Base-by-base conservation (phyloP, 768 basidiomycete species). In the Tremella yokohamensis region DNA sequence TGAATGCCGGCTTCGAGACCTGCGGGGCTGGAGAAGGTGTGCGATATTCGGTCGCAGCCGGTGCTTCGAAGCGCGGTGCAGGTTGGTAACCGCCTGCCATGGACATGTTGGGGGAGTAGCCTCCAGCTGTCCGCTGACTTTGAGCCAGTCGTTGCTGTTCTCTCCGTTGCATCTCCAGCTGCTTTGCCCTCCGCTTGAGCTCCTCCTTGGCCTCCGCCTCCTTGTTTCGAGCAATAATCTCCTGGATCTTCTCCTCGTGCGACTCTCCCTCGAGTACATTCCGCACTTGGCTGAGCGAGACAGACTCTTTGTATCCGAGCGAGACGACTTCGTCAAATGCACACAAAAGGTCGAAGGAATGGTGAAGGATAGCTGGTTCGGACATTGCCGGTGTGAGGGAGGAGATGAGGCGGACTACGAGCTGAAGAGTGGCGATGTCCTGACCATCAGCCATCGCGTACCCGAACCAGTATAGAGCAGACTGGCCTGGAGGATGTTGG, bases 181-280 rank as follows among this genome's bases (percentile, higher is more conserved):
- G 92, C 75, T 96, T 96, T 0, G 96, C 93, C 26, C 94, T 87
- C 40, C 96, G 85, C 76, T 98, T 98, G 73, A 99, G 87, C 72
- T 97, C 94, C 75, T 99, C 96, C 75, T 99, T 99, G 1, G 94
- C 96, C 71, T 99, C 96, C 6, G 91, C 91, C 78, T 99, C 96
- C 78, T 98, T 98, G 81, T 99, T 98, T 87, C 89, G 83, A 11
- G 92, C 88, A 66, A 98, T 99, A 76, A 98, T 98, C 72, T 98
- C 94, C 74, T 97, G 92, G 56, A 99, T 97, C 76, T 80, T 80
- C 64, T 81, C 81, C 68, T 81, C 81, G 70, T 81, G 80, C 50
- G 75, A 77, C 64, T 81, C 80, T 54, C 80, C 80, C 68, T 81
- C 80, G 42, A 81, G 69, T 12, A 81, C 77, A 55, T 72, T 78